Percentiles rank a stretch among this genome's conserved stretches.
Evolutionary conservation across 176 grass and related monocot species (phyloP).

Genomic region (Oryza nivara): DNA sequence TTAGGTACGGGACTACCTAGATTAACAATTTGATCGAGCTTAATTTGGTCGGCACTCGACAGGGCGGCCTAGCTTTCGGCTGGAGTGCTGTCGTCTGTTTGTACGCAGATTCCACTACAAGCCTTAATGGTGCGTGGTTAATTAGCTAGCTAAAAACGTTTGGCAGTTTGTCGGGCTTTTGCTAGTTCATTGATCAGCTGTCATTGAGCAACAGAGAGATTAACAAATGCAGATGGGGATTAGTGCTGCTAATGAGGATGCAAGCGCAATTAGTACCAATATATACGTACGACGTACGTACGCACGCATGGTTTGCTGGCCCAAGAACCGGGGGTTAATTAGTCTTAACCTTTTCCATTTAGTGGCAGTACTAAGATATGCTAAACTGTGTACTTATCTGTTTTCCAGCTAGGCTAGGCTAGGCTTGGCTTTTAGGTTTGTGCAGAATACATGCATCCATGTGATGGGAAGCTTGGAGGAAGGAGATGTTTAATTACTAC

Average conservation of each 20-base stretch:
- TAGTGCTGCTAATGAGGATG: not conserved
- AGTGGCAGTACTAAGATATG: not conserved
- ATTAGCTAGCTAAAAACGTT: not conserved
- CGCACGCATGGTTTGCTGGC: not conserved
- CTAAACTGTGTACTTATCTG: not conserved
- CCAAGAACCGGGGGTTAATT: not conserved
- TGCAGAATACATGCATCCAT: not conserved
- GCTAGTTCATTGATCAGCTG: too few species aligned
- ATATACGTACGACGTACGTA: not conserved
- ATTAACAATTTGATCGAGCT: not conserved
- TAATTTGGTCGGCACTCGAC: not conserved
- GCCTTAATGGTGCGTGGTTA: not conserved
- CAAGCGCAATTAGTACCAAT: not conserved
- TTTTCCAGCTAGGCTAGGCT: conserved; percentile 11
- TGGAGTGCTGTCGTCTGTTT: not conserved
- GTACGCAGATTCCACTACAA: conserved; percentile 52
- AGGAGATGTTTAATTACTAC: not conserved
- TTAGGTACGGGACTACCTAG: not conserved
- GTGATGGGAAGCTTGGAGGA: conserved; percentile 2
- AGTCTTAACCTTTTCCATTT: not conserved
- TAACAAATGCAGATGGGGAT: not conserved
- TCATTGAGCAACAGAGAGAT: not conserved
- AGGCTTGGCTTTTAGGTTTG: too few species aligned
- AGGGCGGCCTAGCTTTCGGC: not conserved
- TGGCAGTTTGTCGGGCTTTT: conserved; percentile 34